Evolutionary conservation across 2,329 filamentous ascomycete genomes (phyloP).

Genomic region (Ramularia collo-cygni): DNA sequence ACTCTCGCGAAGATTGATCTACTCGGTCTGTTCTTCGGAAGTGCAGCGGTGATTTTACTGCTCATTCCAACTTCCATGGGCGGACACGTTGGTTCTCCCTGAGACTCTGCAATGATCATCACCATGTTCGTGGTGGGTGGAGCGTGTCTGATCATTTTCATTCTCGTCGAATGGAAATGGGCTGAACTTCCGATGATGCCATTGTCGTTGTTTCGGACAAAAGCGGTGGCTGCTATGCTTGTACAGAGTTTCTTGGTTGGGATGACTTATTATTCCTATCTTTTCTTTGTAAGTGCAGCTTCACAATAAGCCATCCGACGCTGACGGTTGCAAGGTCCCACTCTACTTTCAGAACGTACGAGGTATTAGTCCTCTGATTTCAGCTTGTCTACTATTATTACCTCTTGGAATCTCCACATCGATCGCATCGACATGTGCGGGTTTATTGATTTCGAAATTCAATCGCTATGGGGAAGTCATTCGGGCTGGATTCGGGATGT

Average conservation of each 20-base stretch:
- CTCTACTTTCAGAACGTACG: conserved; percentile 56
- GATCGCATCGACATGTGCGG: conserved; percentile 42
- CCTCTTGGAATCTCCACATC: conserved; percentile 46
- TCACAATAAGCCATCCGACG: not conserved
- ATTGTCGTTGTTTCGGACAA: conserved; percentile 50
- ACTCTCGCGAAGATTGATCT: conserved; percentile 54
- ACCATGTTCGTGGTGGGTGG: conserved; percentile 50
- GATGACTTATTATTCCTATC: conserved; percentile 50
- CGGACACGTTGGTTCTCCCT: conserved; percentile 38
- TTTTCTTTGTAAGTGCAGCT: conserved; percentile 44
- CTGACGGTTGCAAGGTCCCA: no score
- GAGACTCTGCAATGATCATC: conserved; percentile 52
- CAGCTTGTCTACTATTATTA: conserved; percentile 46
- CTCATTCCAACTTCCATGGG: conserved; percentile 59
- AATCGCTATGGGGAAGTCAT: conserved; percentile 56
- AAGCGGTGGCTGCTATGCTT: conserved; percentile 49
- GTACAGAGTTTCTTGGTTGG: conserved; percentile 55
- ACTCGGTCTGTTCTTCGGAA: conserved; percentile 49
- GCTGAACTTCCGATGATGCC: conserved; percentile 53
- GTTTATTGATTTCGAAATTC: conserved; percentile 51
- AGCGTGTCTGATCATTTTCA: conserved; percentile 37
- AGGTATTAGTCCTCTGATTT: conserved; percentile 38
- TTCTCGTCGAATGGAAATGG: conserved; percentile 50
- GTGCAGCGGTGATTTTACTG: conserved; percentile 51
- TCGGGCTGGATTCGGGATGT: conserved; percentile 42